A percentile compares a stretch with the other conserved stretches of the same genome.
These are phyloP conservation scores for Globisporangium heterothallicum DNA, from an alignment of 352 stramenopile genomes.

Conservation along the genomic window DNA sequence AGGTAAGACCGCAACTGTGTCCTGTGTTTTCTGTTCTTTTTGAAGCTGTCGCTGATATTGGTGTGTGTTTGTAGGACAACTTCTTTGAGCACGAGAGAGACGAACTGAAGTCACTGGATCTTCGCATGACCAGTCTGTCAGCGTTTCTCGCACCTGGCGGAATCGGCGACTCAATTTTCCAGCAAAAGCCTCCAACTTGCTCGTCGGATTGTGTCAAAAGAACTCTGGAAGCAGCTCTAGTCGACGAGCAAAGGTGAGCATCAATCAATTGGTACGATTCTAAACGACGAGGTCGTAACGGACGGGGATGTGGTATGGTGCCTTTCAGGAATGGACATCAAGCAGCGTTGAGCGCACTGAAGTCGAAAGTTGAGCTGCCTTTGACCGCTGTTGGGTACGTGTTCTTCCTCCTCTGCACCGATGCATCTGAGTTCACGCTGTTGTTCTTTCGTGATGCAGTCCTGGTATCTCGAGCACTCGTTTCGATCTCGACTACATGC, in stretches of 20 bases:
- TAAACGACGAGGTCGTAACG: neutral
- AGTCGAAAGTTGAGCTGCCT: conserved; percentile 48
- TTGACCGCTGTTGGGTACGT: conserved; percentile 36
- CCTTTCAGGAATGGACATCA: conserved; percentile 11
- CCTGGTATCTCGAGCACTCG: conserved; percentile 26
- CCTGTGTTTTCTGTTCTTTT: too few relatives aligned
- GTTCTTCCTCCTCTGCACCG: too few relatives aligned
- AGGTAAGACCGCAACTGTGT: conserved; percentile 27
- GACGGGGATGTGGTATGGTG: neutral
- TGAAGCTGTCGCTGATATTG: neutral
- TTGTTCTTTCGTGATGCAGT: neutral
- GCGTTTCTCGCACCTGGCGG: conserved; percentile 14
- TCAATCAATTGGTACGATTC: neutral
- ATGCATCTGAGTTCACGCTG: neutral
- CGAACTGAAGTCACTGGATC: conserved; percentile 8
- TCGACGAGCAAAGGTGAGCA: conserved; percentile 9
- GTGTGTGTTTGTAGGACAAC: conserved; percentile 8
- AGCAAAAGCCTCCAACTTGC: neutral
- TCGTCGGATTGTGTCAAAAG: conserved; percentile 21
- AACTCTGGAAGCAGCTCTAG: conserved; percentile 25
- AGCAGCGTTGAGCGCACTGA: conserved; percentile 3
- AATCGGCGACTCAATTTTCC: conserved; percentile 23
- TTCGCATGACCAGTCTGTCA: conserved; percentile 9
- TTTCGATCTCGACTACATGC: conserved; percentile 67
- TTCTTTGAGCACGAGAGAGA: conserved; percentile 20